Evolutionary conservation across 1,284 basidiomycete species (phyloP).

Genomic region (Boletus smithii): DNA sequence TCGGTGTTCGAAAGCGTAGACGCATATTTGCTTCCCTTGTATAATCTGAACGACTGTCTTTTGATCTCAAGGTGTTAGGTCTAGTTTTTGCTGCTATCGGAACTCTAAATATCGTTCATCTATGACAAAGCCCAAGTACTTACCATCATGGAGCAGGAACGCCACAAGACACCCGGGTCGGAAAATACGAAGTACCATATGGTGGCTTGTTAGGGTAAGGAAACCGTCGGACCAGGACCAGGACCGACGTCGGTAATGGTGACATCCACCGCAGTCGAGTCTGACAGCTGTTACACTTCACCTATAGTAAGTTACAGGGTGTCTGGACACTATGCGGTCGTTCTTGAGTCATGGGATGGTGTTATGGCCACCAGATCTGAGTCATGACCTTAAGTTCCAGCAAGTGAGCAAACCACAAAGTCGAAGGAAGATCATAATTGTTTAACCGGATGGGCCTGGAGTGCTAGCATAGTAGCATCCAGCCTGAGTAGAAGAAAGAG

Average conservation of each 20-base stretch:
- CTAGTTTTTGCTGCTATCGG: background rate
- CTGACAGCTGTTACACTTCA: background rate
- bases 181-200: background rate
- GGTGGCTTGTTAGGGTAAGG: background rate
- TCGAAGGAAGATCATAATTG: background rate
- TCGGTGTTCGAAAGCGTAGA: background rate
- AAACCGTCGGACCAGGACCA: no score
- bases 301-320: background rate
- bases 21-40: background rate
- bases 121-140: background rate
- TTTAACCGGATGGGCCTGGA: background rate
- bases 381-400: no score
- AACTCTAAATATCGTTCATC: no score
- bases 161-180: background rate
- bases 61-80: background rate
- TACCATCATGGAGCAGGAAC: background rate
- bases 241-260: no score
- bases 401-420: background rate
- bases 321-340: no score
- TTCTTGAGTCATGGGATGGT: no score
- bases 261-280: background rate
- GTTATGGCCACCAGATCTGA: no score
- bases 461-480: background rate
- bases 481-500: background rate
- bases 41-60: background rate